phyloP scores from a whole-genome alignment of 148 eudicot species.

The Selenicereus undatus region DNA sequence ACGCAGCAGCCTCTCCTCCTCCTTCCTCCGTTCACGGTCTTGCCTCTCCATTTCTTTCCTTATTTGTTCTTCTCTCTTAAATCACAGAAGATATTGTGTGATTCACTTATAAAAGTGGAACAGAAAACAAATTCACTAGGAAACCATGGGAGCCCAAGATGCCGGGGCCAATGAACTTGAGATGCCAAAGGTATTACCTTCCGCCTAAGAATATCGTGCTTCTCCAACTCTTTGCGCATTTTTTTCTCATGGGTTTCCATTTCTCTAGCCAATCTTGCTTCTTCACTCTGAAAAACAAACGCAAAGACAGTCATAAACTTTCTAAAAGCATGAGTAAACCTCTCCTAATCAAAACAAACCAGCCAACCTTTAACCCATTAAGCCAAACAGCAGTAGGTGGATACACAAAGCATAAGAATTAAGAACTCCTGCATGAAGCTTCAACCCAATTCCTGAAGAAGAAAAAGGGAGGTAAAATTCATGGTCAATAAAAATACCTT shows the following conservation, averaged over 20 bases:
- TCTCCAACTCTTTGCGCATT: constrained; percentile 88
- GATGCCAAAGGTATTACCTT: constrained; percentile 48
- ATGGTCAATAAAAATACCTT: constrained; percentile 43
- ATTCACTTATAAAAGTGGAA: constrained; percentile 5
- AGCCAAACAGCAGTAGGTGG: background rate
- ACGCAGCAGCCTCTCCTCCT: constrained; percentile 86
- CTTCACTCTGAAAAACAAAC: constrained; percentile 56
- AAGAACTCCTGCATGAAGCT: background rate
- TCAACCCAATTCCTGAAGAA: background rate
- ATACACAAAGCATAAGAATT: background rate
- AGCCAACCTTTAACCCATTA: background rate
- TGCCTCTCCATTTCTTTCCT: constrained; percentile 93
- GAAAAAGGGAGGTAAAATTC: background rate
- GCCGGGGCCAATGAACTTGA: background rate
- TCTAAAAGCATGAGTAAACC: background rate
- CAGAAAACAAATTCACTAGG: background rate
- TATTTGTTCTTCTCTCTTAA: constrained; percentile 90
- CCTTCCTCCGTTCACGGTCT: constrained; percentile 86
- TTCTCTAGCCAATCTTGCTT: constrained; percentile 83
- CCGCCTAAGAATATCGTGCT: constrained; percentile 78
- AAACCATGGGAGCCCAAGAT: background rate
- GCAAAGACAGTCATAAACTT: background rate
- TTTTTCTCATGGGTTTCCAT: constrained; percentile 86
- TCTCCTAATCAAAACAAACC: background rate
- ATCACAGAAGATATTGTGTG: constrained; percentile 17